These are phyloP conservation scores for Wickerhamomyces canadensis DNA, from an alignment of 805 yeast species.

Conservation along the genomic window DNA sequence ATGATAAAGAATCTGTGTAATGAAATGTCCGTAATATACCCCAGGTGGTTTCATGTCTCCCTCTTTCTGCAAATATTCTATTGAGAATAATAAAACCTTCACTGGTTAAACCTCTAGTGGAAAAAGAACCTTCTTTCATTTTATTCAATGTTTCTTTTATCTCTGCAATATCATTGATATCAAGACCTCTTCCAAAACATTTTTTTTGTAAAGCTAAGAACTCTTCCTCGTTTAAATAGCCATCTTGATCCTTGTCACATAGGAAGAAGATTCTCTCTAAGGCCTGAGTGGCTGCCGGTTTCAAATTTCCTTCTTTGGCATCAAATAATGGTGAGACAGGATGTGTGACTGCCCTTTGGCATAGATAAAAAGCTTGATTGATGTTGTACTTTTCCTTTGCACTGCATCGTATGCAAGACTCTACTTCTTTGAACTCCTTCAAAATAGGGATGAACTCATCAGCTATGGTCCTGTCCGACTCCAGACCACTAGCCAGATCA, in stretches of 20 bases:
- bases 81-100: slow-evolving; percentile 76
- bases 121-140: slow-evolving; percentile 27
- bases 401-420: slow-evolving; percentile 83
- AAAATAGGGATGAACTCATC: slow-evolving; percentile 85
- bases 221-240: slow-evolving; percentile 66
- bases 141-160: slow-evolving; percentile 33
- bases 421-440: slow-evolving; percentile 90
- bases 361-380: slow-evolving; percentile 85
- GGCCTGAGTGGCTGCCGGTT: slow-evolving; percentile 72
- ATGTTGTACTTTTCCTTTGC: slow-evolving; percentile 83
- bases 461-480: slow-evolving; percentile 42
- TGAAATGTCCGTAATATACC: slow-evolving; percentile 83
- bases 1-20: slow-evolving; percentile 86
- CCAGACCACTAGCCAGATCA: slow-evolving; percentile 38
- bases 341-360: slow-evolving; percentile 88
- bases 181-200: slow-evolving; percentile 62
- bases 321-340: slow-evolving; percentile 93
- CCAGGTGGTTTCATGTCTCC: slow-evolving; percentile 97
- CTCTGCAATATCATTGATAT: slow-evolving; percentile 42
- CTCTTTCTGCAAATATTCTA: slow-evolving; percentile 80
- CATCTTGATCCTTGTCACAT: slow-evolving; percentile 89
- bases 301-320: slow-evolving; percentile 79
- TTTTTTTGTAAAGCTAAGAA: slow-evolving; percentile 62
- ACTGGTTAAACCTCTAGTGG: slow-evolving; percentile 53
- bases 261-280: slow-evolving; percentile 76